These are phyloP conservation scores for Aspergillus clavatus DNA, from an alignment of 2,329 filamentous ascomycete genomes.

Conservation along the genomic window DNA sequence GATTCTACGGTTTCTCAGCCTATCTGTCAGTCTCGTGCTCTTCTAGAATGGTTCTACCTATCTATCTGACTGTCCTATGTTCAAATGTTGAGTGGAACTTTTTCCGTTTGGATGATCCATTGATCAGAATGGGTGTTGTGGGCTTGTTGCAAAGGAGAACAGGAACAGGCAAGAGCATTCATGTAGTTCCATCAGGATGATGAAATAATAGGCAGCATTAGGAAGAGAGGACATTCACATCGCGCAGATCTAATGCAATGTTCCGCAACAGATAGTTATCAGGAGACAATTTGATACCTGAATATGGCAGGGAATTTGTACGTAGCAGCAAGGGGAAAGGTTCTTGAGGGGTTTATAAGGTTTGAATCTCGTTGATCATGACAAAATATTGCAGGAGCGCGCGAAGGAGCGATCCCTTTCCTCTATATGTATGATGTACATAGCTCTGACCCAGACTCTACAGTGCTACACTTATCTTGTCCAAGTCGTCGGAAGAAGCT, in stretches of 20 bases:
- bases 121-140: neutral
- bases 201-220: neutral
- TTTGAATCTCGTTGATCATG: neutral
- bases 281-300: too few species aligned
- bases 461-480: too few species aligned
- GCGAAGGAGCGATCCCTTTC: too few species aligned
- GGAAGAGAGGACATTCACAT: neutral
- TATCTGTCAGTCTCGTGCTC: neutral
- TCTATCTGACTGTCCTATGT: too few species aligned
- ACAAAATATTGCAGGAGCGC: neutral
- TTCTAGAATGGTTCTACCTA: too few species aligned
- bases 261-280: neutral
- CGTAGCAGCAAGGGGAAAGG: neutral
- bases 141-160: neutral
- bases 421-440: neutral
- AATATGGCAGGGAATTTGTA: too few species aligned
- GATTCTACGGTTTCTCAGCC: neutral
- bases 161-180: neutral
- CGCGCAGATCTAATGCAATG: neutral
- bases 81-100: neutral
- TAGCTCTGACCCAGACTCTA: too few species aligned
- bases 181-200: neutral
- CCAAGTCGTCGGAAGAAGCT: too few species aligned
- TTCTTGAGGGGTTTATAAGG: neutral
- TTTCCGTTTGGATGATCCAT: neutral